Evolutionary conservation across 140 eudicot species (phyloP).

Genomic region (Ambrosia hybrid): DNA sequence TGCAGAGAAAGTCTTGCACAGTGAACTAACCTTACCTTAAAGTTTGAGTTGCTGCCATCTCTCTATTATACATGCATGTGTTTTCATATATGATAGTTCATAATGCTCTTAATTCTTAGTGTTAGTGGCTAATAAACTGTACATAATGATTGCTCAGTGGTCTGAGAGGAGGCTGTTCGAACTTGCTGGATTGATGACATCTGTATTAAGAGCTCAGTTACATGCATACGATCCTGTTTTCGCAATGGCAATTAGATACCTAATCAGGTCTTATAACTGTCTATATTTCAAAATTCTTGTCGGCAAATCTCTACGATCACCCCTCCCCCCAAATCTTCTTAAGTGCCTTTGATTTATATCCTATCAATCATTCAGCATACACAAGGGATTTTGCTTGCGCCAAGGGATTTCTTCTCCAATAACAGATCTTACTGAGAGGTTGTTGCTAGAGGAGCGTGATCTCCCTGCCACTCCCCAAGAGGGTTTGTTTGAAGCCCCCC

Average conservation of each 20-base stretch:
- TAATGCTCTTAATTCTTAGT: neutral
- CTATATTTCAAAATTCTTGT: neutral
- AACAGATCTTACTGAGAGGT: conserved; percentile 86
- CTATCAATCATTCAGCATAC: conserved; percentile 62
- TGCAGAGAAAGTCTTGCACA: neutral
- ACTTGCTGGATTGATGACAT: conserved; percentile 89
- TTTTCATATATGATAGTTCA: conserved; percentile 5
- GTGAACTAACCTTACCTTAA: neutral
- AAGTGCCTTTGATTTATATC: conserved; percentile 1
- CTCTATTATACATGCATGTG: neutral
- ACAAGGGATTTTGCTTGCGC: conserved; percentile 87
- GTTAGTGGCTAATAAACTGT: conserved; percentile 6
- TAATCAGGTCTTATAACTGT: conserved; percentile 60
- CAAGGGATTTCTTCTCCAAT: conserved; percentile 93
- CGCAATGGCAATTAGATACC: conserved; percentile 87
- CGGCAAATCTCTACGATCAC: neutral
- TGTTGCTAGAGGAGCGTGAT: conserved; percentile 95
- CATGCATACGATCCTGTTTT: conserved; percentile 90
- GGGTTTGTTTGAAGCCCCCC: conserved; percentile 83
- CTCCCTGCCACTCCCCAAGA: conserved; percentile 83
- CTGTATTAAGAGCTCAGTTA: conserved; percentile 87
- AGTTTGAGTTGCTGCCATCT: conserved; percentile 2
- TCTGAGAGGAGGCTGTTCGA: conserved; percentile 86
- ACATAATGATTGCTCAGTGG: conserved; percentile 59
- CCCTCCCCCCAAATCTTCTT: neutral